Conservation (phyloP, 1,284 basidiomycete species). For the Rhodofomes roseus region DNA sequence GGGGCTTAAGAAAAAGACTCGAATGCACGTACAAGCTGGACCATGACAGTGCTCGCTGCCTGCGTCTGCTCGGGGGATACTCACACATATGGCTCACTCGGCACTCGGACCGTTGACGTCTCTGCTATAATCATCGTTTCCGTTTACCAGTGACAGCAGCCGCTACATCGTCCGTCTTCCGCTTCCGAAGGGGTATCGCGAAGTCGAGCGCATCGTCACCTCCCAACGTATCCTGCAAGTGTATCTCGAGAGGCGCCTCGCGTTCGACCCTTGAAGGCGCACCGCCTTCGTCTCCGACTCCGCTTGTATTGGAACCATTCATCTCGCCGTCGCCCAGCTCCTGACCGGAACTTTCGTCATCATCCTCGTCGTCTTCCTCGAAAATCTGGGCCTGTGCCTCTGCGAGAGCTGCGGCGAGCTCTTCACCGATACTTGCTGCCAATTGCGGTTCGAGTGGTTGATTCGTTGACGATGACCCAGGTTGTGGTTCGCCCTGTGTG, state of each 20-base stretch:
- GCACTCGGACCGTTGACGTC: background rate
- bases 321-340: constrained; percentile 15
- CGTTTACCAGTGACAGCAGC: constrained; percentile 50
- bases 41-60: too few relatives aligned
- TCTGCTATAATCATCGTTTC: constrained; percentile 38
- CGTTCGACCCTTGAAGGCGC: constrained; percentile 4
- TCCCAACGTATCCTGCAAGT: constrained; percentile 19
- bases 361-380: constrained; percentile 39
- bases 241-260: constrained; percentile 12
- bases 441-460: constrained; percentile 53
- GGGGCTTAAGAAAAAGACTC: too few relatives aligned
- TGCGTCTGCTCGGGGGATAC: background rate
- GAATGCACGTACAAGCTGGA: too few relatives aligned
- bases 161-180: constrained; percentile 51
- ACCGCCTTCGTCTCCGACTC: constrained; percentile 12
- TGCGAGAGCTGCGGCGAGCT: constrained; percentile 71
- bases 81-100: background rate
- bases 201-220: constrained; percentile 56
- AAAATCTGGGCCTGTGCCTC: constrained; percentile 42
- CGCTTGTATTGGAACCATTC: constrained; percentile 17
- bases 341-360: constrained; percentile 29
- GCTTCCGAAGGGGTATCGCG: constrained; percentile 58
- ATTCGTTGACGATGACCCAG: background rate
- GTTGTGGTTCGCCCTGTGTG: constrained; percentile 30
- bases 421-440: constrained; percentile 61